Base-by-base conservation (phyloP, 306 rosid species). In the Quercus wislizeni region DNA sequence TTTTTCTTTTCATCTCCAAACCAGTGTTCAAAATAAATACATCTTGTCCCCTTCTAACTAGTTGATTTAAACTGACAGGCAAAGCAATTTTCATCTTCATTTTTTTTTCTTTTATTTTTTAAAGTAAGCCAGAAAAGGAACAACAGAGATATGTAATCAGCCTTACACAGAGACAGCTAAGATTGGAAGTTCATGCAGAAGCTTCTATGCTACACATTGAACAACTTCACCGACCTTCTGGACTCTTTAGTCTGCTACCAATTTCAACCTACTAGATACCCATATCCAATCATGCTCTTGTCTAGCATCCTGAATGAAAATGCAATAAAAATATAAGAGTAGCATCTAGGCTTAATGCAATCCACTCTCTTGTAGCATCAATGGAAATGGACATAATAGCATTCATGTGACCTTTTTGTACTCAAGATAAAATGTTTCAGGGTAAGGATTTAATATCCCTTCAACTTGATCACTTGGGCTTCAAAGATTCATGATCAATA, bases 191-290 rank as follows among this genome's bases (percentile, higher is more conserved):
- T 87, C 96, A 5, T 81, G 88, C 75, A 80, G 83, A 78, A 97
- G 99, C 86, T 95, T 95, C 99, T 98, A 95, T 27, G 98, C 83
- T 67, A 95, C 98, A 83, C 87, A 89, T 74, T 61, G 90, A 33
- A 95, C 90, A 74, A 93, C 86, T 90, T 93, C 99, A 62, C 87
- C 98, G 82, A 93, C 69, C 68, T 89, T 83, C 91, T 93, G 93
- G 61, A 54, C 83, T 83, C 86, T 86, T 76, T 6, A 35, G 43
- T 6, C 99, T 92, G 87, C 98, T 88, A 35, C 98, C 96, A 74
- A 92, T 90, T 85, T 87, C 93, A 73, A 93, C 90, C 89, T 95
- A 96, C 99, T 97, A 95, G 79, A 95, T 71, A 43, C 96, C 19
- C 21, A 74, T 8, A 46, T 61, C 33, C 55, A 63, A 61, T 38